A percentile compares a stretch with the other conserved stretches of the same genome.
Conservation (phyloP, 2,329 filamentous ascomycete genomes). For the Phialophora expanda region DNA sequence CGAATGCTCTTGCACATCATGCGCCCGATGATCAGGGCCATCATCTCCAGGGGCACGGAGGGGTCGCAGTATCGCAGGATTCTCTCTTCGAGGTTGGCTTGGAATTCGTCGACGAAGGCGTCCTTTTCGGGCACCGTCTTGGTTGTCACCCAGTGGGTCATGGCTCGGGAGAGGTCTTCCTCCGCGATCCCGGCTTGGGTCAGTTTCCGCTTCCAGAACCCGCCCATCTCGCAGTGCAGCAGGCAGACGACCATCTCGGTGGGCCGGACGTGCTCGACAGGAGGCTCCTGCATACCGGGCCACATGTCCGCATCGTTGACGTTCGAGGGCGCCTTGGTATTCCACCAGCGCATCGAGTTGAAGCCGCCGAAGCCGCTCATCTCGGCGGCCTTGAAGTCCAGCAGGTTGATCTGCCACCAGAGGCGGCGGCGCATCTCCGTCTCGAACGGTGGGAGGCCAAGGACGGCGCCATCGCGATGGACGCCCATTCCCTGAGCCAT, state of each 20-base stretch:
- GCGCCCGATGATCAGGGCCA: conserved; percentile 51
- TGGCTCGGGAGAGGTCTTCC: conserved; percentile 8
- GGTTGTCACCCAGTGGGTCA: conserved; percentile 28
- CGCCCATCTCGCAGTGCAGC: conserved; percentile 65
- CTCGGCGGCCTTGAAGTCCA: conserved; percentile 49
- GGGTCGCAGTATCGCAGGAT: conserved; percentile 60
- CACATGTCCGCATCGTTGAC: conserved; percentile 51
- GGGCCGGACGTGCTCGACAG: conserved; percentile 37
- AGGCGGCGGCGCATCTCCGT: conserved; percentile 47
- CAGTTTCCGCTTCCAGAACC: conserved; percentile 51
- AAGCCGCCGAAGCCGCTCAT: conserved; percentile 37
- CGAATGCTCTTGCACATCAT: conserved; percentile 51
- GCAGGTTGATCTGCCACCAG: conserved; percentile 50
- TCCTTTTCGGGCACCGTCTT: conserved; percentile 45
- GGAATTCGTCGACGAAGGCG: conserved; percentile 47
- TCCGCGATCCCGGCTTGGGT: conserved; percentile 5
- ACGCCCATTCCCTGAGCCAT: conserved; percentile 45
- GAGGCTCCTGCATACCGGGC: conserved; percentile 46
- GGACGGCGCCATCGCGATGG: conserved; percentile 52
- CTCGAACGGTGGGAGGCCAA: conserved; percentile 58
- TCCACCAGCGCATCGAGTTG: conserved; percentile 45
- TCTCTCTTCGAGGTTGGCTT: conserved; percentile 58
- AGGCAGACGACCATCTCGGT: conserved; percentile 62
- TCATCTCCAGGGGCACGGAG: conserved; percentile 52
- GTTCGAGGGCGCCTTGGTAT: conserved; percentile 51